Percentiles rank a stretch among this genome's conserved stretches.
Conservation (phyloP, 305 asterid genomes). For the Fraxinus latifolia region DNA sequence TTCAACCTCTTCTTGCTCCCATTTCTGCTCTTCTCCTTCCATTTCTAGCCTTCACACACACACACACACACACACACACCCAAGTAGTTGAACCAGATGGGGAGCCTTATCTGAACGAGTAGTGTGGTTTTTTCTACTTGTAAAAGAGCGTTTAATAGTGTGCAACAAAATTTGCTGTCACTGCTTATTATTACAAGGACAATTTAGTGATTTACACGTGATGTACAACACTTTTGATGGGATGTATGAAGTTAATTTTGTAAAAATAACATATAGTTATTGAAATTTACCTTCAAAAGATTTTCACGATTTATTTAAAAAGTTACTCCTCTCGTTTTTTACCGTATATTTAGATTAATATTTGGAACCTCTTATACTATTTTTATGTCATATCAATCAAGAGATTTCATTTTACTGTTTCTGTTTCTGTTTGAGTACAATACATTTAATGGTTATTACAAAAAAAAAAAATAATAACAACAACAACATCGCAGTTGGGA, state of each 20-base stretch:
- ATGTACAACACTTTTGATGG: background rate
- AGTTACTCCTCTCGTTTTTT: background rate
- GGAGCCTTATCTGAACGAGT: background rate
- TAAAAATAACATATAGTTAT: no score
- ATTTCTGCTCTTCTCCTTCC: constrained; percentile 48
- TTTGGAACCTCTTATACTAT: background rate
- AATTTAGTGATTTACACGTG: background rate
- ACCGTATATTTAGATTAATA: no score
- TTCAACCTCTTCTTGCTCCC: constrained; percentile 38
- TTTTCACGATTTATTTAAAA: background rate
- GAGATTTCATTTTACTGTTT: no score
- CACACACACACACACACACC: background rate
- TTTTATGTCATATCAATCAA: no score
- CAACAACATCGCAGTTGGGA: no score
- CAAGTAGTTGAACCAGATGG: background rate
- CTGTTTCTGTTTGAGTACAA: no score
- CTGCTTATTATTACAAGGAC: background rate
- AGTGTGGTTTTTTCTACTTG: background rate
- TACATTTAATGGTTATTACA: no score
- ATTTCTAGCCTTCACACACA: constrained; percentile 30
- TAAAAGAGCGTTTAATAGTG: background rate
- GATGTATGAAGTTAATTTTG: background rate
- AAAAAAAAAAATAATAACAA: no score
- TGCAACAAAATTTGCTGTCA: background rate
- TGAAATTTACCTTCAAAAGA: background rate